Conservation (phyloP, 176 grass and related monocot species). For the Juncus inflexus region DNA sequence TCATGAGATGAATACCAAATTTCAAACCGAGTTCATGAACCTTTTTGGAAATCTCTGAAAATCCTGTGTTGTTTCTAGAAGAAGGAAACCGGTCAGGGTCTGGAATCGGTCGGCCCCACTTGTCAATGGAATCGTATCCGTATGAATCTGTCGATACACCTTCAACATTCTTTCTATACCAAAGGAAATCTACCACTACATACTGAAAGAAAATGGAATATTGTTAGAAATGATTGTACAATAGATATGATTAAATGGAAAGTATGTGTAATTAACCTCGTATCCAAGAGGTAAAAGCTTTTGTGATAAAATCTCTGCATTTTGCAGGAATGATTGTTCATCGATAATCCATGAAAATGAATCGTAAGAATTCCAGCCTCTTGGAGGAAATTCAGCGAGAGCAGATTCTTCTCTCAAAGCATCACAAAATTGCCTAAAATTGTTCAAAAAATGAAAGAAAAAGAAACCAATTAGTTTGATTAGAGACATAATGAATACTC, state of each 20-base stretch:
- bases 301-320: constrained; percentile 61
- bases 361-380: constrained; percentile 94
- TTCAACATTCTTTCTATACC: constrained; percentile 67
- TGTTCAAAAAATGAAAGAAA: not conserved
- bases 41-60: constrained; percentile 49
- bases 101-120: constrained; percentile 77
- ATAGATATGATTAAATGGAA: not conserved
- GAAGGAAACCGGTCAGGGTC: constrained; percentile 79
- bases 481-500: not conserved
- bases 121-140: constrained; percentile 68
- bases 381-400: constrained; percentile 47
- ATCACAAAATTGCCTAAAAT: constrained; percentile 31
- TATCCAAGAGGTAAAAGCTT: constrained; percentile 63
- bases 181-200: constrained; percentile 78
- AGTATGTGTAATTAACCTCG: constrained; percentile 40
- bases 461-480: not conserved
- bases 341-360: constrained; percentile 82
- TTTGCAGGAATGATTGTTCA: constrained; percentile 62
- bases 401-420: constrained; percentile 20
- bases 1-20: constrained; percentile 93
- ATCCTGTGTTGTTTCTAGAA: constrained; percentile 52
- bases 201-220: constrained; percentile 43
- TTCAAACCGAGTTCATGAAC: constrained; percentile 83
- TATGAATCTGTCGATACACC: constrained; percentile 63
- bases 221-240: constrained; percentile 6